Evolutionary conservation across 2,329 filamentous ascomycete species (phyloP), one percentile per base, ranked within the genome.

Genomic region (Scolecobasidium constrictum): DNA sequence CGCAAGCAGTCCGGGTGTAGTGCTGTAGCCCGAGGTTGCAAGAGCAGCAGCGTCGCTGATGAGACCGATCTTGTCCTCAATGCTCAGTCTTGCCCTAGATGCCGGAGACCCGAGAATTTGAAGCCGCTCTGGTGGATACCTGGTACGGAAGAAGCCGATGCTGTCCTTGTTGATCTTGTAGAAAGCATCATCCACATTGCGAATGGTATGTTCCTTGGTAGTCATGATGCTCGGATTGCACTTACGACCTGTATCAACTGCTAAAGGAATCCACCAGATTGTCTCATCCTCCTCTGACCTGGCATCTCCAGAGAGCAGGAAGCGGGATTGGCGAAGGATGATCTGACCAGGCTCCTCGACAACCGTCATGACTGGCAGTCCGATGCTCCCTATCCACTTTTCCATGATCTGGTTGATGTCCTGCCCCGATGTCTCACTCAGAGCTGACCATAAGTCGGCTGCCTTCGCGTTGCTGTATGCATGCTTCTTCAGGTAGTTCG

Each of bases 261-360:
- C 83, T 22, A 98, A 73, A n/a, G 92, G 92, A 47, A 96, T 77
- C 90, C 92, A 98, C 92, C 92, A 98, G 16, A 78, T 80, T 3
- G 88, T 95, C 55, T 83, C 72, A 56, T 98, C 88, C 52, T 98
- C 92, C 56, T 93, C 85, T 2, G 86, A 71, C 66, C 87, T 86
- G 44, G 87, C 86, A 58, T 96, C 90, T 6, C 92, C 92, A 3
- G 86, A 87, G 16, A 85, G 86, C 16, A 98, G 71, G 74, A 95
- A 98, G 45, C 92, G 82, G 40, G 78, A 82, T 62, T 98, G 92
- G 57, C 81, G 81, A 47, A 96, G 67, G 35, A 76, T 78, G 54
- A 96, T 83, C 59, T 90, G 81, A 12, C 83, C 83, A 45, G 81
- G 77, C 59, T 90, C 79, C 63, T 96, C 92, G 18, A 81, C 73